These are phyloP conservation scores for Taphrina communis DNA, from an alignment of 1,139 yeast species.

Conservation along the genomic window DNA sequence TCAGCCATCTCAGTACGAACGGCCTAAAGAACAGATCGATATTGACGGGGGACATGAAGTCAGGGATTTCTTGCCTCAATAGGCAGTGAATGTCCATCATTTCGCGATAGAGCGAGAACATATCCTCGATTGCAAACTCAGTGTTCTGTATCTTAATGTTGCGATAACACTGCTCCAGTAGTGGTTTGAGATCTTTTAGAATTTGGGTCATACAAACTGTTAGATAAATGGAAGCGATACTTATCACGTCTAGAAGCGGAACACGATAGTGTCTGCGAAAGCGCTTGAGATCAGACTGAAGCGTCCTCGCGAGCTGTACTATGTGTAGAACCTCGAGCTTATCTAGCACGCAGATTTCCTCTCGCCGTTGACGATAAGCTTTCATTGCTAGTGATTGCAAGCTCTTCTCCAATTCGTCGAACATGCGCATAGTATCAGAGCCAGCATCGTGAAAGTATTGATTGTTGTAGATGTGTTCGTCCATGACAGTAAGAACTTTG, in stretches of 20 bases:
- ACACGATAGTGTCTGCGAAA: slow-evolving; percentile 1
- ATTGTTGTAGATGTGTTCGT: slow-evolving; percentile 41
- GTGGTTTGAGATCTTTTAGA: slow-evolving; percentile 9
- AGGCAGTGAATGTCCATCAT: slow-evolving; percentile 64
- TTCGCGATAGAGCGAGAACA: slow-evolving; percentile 64
- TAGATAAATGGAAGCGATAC: slow-evolving; percentile 4
- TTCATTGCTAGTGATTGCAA: slow-evolving; percentile 12
- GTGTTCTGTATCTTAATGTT: slow-evolving; percentile 49
- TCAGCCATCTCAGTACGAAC: slow-evolving; percentile 64
- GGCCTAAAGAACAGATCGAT: slow-evolving; percentile 60
- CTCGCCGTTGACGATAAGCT: slow-evolving; percentile 11
- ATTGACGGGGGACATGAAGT: slow-evolving; percentile 42
- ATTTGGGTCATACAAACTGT: slow-evolving; percentile 10
- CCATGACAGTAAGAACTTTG: slow-evolving; percentile 48
- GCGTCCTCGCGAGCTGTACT: slow-evolving; percentile 14
- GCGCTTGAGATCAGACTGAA: background rate
- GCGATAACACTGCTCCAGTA: slow-evolving; percentile 48
- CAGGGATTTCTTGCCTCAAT: slow-evolving; percentile 58
- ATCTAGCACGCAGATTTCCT: slow-evolving; percentile 5
- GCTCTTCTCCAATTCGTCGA: slow-evolving; percentile 21
- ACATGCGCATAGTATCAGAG: slow-evolving; percentile 11
- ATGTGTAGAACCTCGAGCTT: slow-evolving; percentile 33
- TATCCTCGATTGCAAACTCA: slow-evolving; percentile 60
- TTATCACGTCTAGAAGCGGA: slow-evolving; percentile 25
- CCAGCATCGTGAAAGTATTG: slow-evolving; percentile 41